Conservation (phyloP, 768 basidiomycete species). For the Candolleomyces efflorescens region DNA sequence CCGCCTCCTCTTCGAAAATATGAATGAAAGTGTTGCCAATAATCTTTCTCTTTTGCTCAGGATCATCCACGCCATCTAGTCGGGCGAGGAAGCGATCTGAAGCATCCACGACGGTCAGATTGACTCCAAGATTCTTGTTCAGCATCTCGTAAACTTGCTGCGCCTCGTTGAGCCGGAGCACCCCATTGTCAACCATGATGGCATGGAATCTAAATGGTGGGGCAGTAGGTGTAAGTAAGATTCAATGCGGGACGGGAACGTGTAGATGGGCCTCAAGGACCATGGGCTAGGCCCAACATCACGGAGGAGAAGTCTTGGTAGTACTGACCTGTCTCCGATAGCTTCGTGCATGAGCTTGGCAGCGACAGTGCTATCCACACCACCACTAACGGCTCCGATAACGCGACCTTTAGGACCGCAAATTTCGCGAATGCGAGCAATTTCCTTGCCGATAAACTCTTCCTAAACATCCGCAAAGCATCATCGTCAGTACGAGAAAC, state of each 20-base stretch:
- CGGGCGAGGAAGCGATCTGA: constrained; percentile 89
- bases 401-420: constrained; percentile 94
- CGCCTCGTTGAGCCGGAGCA: constrained; percentile 88
- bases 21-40: constrained; percentile 99
- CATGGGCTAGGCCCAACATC: too few species aligned
- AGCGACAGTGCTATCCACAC: constrained; percentile 97
- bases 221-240: neutral
- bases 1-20: constrained; percentile 92
- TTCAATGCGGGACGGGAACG: too few species aligned
- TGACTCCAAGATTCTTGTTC: constrained; percentile 89
- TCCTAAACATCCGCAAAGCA: constrained; percentile 46
- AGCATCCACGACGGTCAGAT: constrained; percentile 93
- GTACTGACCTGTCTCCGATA: constrained; percentile 84
- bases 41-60: constrained; percentile 95
- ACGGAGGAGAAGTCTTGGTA: constrained; percentile 3
- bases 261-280: too few species aligned
- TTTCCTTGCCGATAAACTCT: constrained; percentile 97
- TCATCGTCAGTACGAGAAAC: too few species aligned
- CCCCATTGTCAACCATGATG: constrained; percentile 99
- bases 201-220: constrained; percentile 78
- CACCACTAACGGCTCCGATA: constrained; percentile 96
- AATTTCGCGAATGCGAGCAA: constrained; percentile 87
- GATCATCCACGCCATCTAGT: constrained; percentile 91
- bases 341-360: constrained; percentile 99
- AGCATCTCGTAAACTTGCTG: constrained; percentile 91